Evolutionary conservation across 1,284 basidiomycete species (phyloP).

Genomic region (Moesziomyces sp.): DNA sequence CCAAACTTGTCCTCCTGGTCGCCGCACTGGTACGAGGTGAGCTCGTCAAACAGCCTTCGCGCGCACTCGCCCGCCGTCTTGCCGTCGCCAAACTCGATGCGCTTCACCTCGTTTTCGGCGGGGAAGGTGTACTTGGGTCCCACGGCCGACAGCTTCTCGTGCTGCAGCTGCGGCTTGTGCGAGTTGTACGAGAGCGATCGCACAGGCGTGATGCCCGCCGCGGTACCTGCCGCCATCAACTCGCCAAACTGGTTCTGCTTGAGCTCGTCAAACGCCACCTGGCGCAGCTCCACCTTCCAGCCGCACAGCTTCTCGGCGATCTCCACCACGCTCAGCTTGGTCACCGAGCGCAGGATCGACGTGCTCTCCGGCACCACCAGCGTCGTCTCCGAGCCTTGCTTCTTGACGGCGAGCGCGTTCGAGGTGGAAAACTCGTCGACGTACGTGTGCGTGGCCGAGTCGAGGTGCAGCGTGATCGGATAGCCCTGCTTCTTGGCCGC

Average conservation of each 20-base stretch:
- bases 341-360: slow-evolving; percentile 52
- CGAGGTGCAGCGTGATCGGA: slow-evolving; percentile 66
- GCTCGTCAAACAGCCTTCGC: slow-evolving; percentile 42
- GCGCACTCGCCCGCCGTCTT: slow-evolving; percentile 62
- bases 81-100: slow-evolving; percentile 67
- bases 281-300: slow-evolving; percentile 66
- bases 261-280: slow-evolving; percentile 62
- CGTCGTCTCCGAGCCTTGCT: slow-evolving; percentile 31
- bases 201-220: slow-evolving; percentile 67
- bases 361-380: slow-evolving; percentile 54
- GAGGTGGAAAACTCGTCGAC: slow-evolving; percentile 68
- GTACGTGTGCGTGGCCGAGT: slow-evolving; percentile 59
- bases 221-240: slow-evolving; percentile 64
- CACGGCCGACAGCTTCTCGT: slow-evolving; percentile 36
- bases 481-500: slow-evolving; percentile 67
- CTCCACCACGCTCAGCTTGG: slow-evolving; percentile 54
- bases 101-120: slow-evolving; percentile 50
- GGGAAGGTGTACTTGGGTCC: slow-evolving; percentile 50
- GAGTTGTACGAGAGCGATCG: slow-evolving; percentile 67
- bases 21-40: slow-evolving; percentile 56
- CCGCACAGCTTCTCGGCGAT: slow-evolving; percentile 65
- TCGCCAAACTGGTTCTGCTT: slow-evolving; percentile 53
- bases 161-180: slow-evolving; percentile 39
- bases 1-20: slow-evolving; percentile 59
- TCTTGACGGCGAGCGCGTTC: slow-evolving; percentile 64